Percentiles rank a stretch among this genome's conserved stretches.
phyloP scores from a whole-genome alignment of 169 alveolate species.

The Plasmodium sp. region DNA sequence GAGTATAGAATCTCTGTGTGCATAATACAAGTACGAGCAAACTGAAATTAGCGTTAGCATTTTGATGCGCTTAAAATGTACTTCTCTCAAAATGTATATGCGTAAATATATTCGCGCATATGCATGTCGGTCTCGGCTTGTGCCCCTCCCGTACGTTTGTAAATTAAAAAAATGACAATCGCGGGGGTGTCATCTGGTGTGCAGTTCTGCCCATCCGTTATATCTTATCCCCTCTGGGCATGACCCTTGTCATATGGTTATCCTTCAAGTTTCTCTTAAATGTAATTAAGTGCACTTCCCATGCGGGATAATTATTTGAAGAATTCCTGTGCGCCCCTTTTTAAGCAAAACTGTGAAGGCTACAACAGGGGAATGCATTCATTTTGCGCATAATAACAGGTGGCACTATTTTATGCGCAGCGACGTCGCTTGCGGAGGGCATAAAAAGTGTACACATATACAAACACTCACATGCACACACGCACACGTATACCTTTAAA shows the following conservation, averaged over 20 bases:
- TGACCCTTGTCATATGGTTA: not conserved
- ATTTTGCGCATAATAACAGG: not conserved
- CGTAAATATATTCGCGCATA: not conserved
- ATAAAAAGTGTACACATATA: not conserved
- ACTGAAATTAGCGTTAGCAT: slow-evolving; percentile 71
- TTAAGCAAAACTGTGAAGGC: not conserved
- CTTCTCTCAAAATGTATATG: not conserved
- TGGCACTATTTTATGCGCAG: not conserved
- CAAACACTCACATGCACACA: slow-evolving; percentile 4
- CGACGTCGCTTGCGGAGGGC: not conserved
- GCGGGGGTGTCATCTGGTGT: not conserved
- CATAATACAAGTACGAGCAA: slow-evolving; percentile 58
- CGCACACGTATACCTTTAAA: not conserved
- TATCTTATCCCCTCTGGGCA: not conserved
- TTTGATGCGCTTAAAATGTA: slow-evolving; percentile 14
- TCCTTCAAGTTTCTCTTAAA: not conserved
- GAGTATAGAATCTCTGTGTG: slow-evolving; percentile 61
- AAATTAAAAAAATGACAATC: not conserved
- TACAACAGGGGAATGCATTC: not conserved
- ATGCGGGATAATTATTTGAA: not conserved
- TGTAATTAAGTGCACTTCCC: not conserved
- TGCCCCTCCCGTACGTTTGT: not conserved
- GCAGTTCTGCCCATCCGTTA: not conserved
- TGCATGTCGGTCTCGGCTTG: not conserved
- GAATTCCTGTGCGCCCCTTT: not conserved